phyloP scores from a whole-genome alignment of 2,329 filamentous ascomycete species.

The Phialocephala subalpina region DNA sequence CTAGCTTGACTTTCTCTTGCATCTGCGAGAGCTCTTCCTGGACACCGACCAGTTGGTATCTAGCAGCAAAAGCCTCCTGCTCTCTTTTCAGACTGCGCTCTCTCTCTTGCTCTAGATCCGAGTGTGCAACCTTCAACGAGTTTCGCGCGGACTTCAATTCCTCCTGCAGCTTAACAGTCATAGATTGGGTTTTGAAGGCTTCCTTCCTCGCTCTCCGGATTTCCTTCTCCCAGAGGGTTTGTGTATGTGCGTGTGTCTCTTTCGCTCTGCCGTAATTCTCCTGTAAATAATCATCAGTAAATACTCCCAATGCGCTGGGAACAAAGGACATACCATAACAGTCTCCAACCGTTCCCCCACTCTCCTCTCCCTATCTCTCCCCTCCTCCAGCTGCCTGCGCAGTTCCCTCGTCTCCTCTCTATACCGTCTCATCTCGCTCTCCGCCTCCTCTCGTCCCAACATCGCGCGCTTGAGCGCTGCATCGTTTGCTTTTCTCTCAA shows the following conservation, averaged over 20 bases:
- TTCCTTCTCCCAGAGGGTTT: slow-evolving; percentile 77
- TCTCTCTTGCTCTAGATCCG: slow-evolving; percentile 69
- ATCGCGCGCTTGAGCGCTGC: slow-evolving; percentile 72
- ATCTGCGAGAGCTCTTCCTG: slow-evolving; percentile 74
- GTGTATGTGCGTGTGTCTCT: slow-evolving; percentile 72
- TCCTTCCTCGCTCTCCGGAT: slow-evolving; percentile 75
- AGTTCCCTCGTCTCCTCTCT: slow-evolving; percentile 66
- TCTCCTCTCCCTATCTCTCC: slow-evolving; percentile 69
- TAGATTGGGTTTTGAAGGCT: slow-evolving; percentile 77
- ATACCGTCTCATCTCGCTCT: slow-evolving; percentile 70
- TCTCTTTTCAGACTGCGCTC: slow-evolving; percentile 67
- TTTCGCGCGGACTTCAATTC: slow-evolving; percentile 70
- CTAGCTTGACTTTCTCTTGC: slow-evolving; percentile 66
- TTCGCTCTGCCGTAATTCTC: slow-evolving; percentile 76
- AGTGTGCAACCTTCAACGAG: slow-evolving; percentile 61
- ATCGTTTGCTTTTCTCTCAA: slow-evolving; percentile 71
- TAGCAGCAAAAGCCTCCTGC: slow-evolving; percentile 73
- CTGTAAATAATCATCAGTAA: slow-evolving; percentile 49
- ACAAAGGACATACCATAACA: slow-evolving; percentile 66
- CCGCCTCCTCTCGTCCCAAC: slow-evolving; percentile 75
- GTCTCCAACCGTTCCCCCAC: slow-evolving; percentile 73
- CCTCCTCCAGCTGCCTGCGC: slow-evolving; percentile 68
- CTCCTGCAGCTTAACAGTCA: slow-evolving; percentile 75
- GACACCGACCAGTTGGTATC: slow-evolving; percentile 69
- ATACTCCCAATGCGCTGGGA: slow-evolving; percentile 32